These are phyloP conservation scores for Phalaenopsis hybrid DNA, from an alignment of 116 monocot genomes.

Conservation along the genomic window DNA sequence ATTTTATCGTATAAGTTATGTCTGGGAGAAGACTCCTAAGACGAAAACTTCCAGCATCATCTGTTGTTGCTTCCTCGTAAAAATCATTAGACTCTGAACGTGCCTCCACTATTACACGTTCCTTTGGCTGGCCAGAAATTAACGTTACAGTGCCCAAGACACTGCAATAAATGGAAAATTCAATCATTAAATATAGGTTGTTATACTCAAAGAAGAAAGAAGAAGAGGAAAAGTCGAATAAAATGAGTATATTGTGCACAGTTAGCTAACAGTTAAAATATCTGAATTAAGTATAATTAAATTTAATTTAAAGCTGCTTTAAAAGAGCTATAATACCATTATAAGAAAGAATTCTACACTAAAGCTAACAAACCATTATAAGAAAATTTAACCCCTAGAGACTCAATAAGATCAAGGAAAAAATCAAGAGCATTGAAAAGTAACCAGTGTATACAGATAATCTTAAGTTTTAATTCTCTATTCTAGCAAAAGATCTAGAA, in stretches of 20 bases:
- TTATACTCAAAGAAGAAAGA: neutral
- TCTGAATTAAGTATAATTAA: neutral
- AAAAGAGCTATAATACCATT: neutral
- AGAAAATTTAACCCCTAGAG: neutral
- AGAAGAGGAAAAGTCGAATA: neutral
- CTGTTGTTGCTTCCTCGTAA: slow-evolving; percentile 88
- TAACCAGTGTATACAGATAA: neutral
- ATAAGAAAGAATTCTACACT: neutral
- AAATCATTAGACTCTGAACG: slow-evolving; percentile 75
- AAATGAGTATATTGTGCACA: neutral
- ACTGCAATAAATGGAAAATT: slow-evolving; percentile 30
- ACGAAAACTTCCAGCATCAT: slow-evolving; percentile 69
- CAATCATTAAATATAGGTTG: neutral
- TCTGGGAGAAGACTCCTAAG: slow-evolving; percentile 84
- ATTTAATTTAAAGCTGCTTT: neutral
- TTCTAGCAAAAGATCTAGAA: neutral
- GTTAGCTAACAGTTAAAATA: neutral
- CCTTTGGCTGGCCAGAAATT: slow-evolving; percentile 81
- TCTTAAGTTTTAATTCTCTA: neutral
- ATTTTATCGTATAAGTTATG: slow-evolving; percentile 57
- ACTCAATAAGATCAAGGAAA: neutral
- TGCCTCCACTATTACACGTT: slow-evolving; percentile 75
- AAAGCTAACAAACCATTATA: neutral
- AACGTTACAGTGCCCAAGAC: slow-evolving; percentile 70
- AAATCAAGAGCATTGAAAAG: neutral